Conservation (phyloP, 768 basidiomycete species). For the Podaxis pistillaris region DNA sequence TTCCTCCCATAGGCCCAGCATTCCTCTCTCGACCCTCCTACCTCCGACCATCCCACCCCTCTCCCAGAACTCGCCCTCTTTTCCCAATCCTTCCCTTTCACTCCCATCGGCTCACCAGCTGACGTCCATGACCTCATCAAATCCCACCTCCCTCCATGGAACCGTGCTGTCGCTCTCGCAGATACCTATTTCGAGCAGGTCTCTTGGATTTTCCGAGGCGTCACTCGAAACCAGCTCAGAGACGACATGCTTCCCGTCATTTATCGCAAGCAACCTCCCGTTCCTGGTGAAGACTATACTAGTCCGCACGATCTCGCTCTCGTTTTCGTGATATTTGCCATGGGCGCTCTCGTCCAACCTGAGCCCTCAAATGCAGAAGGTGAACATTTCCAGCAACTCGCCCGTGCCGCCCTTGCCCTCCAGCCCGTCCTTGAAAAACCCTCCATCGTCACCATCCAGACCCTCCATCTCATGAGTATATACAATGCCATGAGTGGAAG, state of each 20-base stretch:
- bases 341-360: slow-evolving; percentile 47
- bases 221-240: slow-evolving; percentile 61
- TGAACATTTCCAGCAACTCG: slow-evolving; percentile 67
- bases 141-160: slow-evolving; percentile 51
- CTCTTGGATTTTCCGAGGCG: slow-evolving; percentile 61
- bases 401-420: slow-evolving; percentile 61
- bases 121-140: slow-evolving; percentile 51
- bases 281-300: slow-evolving; percentile 35
- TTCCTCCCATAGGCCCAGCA: slow-evolving; percentile 25
- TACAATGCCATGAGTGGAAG: slow-evolving; percentile 71
- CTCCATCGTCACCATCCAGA: slow-evolving; percentile 66
- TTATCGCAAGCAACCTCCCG: slow-evolving; percentile 50
- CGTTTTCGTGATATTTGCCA: slow-evolving; percentile 54
- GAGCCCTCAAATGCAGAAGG: slow-evolving; percentile 35
- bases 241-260: slow-evolving; percentile 63
- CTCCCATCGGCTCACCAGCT: slow-evolving; percentile 48
- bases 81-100: slow-evolving; percentile 63
- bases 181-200: slow-evolving; percentile 66
- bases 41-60: slow-evolving; percentile 25
- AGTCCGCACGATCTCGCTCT: slow-evolving; percentile 52
- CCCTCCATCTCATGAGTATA: slow-evolving; percentile 64
- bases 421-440: slow-evolving; percentile 74
- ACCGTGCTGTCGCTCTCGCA: slow-evolving; percentile 51
- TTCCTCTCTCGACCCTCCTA: slow-evolving; percentile 21
- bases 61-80: slow-evolving; percentile 42